Evolutionary conservation across 495 filamentous ascomycete genomes (phyloP), one percentile per base, ranked within the genome.

Genomic region (Lepidopterella palustris): DNA sequence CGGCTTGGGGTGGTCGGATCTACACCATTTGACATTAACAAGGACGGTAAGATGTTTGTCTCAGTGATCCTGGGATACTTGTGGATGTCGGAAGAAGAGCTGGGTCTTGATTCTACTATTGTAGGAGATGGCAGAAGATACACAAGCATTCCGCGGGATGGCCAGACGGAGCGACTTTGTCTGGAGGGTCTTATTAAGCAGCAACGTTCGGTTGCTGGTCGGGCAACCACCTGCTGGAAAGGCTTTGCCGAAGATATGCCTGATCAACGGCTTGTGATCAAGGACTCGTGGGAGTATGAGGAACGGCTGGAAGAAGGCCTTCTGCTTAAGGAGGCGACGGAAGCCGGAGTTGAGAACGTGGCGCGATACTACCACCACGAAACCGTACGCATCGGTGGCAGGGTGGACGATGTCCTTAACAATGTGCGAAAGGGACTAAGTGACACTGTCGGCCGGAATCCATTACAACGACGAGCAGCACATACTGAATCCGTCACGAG

Each of bases 341-440:
- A 67, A 13, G 59, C 62, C 59, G 57, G 47, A 10, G 61, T 68
- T 6, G 53, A 60, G n/a, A 73, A 72, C 55, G 63, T 72, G 21
- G 62, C 65, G 1, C 57, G 61, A 45, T 73, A 73, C 55, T 72
- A 71, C 57, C 45, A 71, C 56, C 57, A 72, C 52, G 49, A 67
- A 55, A 72, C 62, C 8, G 64, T 72, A 13, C 53, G 57, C 5
- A 50, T 64, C 20, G 6, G 63, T 26, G 60, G 63, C 15, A 61
- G 59, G 24, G 51, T 59, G 21, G 62, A 72, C 57, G 58, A 71
- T 62, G 64, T 62, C 35, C 50, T 53, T 13, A 28, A 49, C 21
- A 65, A 68, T 47, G 58, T 73, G 13, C 63, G 61, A 58, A 67
- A 51, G 55, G 65, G 68, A 11, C 53, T 69, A 32, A 15, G 25